These are phyloP conservation scores for Penicillium bovifimosum DNA, from an alignment of 495 filamentous ascomycete species.

Conservation along the genomic window DNA sequence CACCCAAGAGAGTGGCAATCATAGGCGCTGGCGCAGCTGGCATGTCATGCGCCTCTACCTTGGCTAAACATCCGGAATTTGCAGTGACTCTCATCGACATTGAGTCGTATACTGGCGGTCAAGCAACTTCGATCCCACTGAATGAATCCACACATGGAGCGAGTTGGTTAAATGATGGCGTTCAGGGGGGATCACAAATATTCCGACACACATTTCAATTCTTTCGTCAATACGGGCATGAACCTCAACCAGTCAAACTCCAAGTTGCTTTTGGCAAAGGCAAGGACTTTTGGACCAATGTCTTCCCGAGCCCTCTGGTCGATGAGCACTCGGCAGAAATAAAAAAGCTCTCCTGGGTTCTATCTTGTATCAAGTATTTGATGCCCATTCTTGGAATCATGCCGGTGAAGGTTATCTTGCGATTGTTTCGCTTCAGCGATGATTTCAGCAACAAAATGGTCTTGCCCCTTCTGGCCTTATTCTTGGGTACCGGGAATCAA, in stretches of 20 bases:
- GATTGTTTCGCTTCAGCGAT: slow-evolving; percentile 63
- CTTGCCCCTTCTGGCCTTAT: slow-evolving; percentile 70
- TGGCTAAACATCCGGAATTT: slow-evolving; percentile 71
- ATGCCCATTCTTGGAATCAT: slow-evolving; percentile 68
- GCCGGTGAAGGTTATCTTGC: slow-evolving; percentile 64
- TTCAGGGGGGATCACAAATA: slow-evolving; percentile 72
- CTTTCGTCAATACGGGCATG: slow-evolving; percentile 63
- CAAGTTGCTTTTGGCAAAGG: slow-evolving; percentile 81
- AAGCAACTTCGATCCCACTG: slow-evolving; percentile 72
- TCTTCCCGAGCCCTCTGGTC: slow-evolving; percentile 66
- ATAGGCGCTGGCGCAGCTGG: slow-evolving; percentile 3
- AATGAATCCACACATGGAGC: slow-evolving; percentile 63
- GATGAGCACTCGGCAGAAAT: slow-evolving; percentile 59
- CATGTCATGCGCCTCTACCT: slow-evolving; percentile 68
- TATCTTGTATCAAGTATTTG: slow-evolving; percentile 64
- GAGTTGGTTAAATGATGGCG: slow-evolving; percentile 77
- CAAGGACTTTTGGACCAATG: slow-evolving; percentile 74
- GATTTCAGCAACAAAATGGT: slow-evolving; percentile 73
- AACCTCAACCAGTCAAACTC: slow-evolving; percentile 64
- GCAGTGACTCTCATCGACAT: slow-evolving; percentile 69
- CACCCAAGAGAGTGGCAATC: background rate
- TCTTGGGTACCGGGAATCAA: slow-evolving; percentile 74
- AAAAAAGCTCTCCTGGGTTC: slow-evolving; percentile 55
- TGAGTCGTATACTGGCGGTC: slow-evolving; percentile 65
- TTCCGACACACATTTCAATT: slow-evolving; percentile 81